Evolutionary conservation across 129 eudicot species (phyloP).

Genomic region (Arctium lappa): DNA sequence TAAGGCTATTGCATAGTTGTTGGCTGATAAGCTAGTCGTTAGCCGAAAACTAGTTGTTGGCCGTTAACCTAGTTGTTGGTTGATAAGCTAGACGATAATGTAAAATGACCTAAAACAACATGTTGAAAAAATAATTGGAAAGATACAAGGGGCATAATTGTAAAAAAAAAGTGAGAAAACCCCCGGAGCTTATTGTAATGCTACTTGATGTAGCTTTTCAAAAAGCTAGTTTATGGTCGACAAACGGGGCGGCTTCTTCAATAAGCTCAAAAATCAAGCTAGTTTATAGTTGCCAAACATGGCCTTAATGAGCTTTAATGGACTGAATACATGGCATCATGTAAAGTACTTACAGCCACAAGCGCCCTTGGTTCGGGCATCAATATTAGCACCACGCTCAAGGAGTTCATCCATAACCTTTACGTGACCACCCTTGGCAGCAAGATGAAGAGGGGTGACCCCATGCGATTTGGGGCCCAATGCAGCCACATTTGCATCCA

Average conservation of each 20-base stretch:
- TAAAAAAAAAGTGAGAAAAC: background rate
- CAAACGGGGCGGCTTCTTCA: background rate
- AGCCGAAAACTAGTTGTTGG: too few relatives aligned
- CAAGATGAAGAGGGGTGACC: slow-evolving; percentile 96
- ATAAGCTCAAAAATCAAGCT: background rate
- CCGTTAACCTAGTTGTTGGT: background rate
- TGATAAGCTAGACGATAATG: background rate
- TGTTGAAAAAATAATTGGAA: background rate
- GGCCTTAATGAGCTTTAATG: background rate
- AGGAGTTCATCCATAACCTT: slow-evolving; percentile 89
- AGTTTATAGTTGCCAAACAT: background rate
- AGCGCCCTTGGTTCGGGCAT: slow-evolving; percentile 95
- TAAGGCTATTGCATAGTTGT: too few relatives aligned
- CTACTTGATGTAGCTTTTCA: background rate
- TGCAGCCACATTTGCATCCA: slow-evolving; percentile 69
- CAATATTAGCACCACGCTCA: slow-evolving; percentile 94
- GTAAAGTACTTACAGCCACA: slow-evolving; percentile 78
- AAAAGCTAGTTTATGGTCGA: background rate
- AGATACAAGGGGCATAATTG: too few relatives aligned
- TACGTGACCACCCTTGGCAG: slow-evolving; percentile 93
- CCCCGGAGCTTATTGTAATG: background rate
- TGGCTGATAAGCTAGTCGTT: too few relatives aligned
- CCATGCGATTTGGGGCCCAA: slow-evolving; percentile 87
- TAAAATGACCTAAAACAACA: background rate
- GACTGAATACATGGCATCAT: background rate